Evolutionary conservation across 768 basidiomycete species (phyloP), one percentile per base, ranked within the genome.

Genomic region (Boletus barrowsii): DNA sequence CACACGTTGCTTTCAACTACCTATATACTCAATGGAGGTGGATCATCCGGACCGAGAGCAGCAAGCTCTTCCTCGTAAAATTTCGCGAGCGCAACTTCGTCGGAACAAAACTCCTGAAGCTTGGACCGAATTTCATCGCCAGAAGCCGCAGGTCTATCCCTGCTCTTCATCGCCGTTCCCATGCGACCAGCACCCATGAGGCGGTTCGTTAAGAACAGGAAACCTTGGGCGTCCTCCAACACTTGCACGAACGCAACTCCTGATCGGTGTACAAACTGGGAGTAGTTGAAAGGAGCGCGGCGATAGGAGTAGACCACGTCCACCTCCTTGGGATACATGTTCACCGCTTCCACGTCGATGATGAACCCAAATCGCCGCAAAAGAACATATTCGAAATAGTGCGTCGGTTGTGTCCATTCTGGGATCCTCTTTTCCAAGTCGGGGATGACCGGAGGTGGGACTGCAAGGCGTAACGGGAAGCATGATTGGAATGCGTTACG

Each of bases 211-310:
- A 93, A 76, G 77, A 95, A 96, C 54, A 93, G 71, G 70, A 93
- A 95, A 0, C 94, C 93, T 50, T 87, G 77, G 4, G 78, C 69
- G 2, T 86, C 90, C 3, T 88, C 90, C 5, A 94, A 64, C 54
- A 96, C 87, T 67, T 97, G 93, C 10, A 93, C 84, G 65, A 98
- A 93, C 10, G 91, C 93, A 22, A 89, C 83, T 2, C 97, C 97
- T 5, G 88, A 83, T 46, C 86, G 84, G 65, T 97, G 96, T 30
- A 97, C 88, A 68, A 92, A 98, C 67, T 98, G 96, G 18, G 93
- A 90, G 71, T 93, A 82, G 58, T 80, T 78, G 75, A 84, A 90
- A 5, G 85, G 78, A 40, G 82, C 73, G 37, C 88, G 85, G 14
- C 95, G 87, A 67, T 98, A 98, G 10, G 89, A 90, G 72, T 98